These are phyloP conservation scores for Wickerhamiella occidentalis DNA, from an alignment of 805 yeast genomes.

Conservation along the genomic window DNA sequence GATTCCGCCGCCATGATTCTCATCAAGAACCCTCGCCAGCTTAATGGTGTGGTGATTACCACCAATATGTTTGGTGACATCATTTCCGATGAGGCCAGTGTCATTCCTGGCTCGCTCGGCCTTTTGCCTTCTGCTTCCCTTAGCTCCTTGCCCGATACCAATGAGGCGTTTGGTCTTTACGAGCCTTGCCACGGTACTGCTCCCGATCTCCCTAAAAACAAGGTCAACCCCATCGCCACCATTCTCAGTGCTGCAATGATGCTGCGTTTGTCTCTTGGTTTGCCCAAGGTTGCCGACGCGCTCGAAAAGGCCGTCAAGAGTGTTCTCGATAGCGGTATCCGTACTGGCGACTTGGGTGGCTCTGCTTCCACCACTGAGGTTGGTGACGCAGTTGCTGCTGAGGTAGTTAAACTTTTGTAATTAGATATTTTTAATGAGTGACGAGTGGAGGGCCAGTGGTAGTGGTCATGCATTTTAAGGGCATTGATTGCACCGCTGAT, in stretches of 20 bases:
- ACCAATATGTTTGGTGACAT: slow-evolving; percentile 98
- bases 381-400: slow-evolving; percentile 81
- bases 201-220: slow-evolving; percentile 77
- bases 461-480: too few species aligned
- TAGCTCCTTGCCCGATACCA: slow-evolving; percentile 92
- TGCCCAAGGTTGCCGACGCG: slow-evolving; percentile 74
- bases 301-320: slow-evolving; percentile 76
- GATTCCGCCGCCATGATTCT: slow-evolving; percentile 99
- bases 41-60: slow-evolving; percentile 88
- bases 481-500: too few species aligned
- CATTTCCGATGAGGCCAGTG: slow-evolving; percentile 94
- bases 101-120: slow-evolving; percentile 95
- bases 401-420: slow-evolving; percentile 44
- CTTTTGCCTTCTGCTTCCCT: slow-evolving; percentile 91
- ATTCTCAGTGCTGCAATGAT: slow-evolving; percentile 95
- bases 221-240: slow-evolving; percentile 92
- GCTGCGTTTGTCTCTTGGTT: slow-evolving; percentile 79
- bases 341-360: slow-evolving; percentile 90
- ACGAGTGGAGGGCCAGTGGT: not conserved
- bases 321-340: slow-evolving; percentile 70
- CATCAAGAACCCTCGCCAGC: slow-evolving; percentile 77
- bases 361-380: slow-evolving; percentile 73
- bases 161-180: slow-evolving; percentile 87
- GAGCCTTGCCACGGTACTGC: slow-evolving; percentile 99
- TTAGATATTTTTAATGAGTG: not conserved